phyloP scores from a whole-genome alignment of 257 asterid genomes.

The Ilex aquifolium region DNA sequence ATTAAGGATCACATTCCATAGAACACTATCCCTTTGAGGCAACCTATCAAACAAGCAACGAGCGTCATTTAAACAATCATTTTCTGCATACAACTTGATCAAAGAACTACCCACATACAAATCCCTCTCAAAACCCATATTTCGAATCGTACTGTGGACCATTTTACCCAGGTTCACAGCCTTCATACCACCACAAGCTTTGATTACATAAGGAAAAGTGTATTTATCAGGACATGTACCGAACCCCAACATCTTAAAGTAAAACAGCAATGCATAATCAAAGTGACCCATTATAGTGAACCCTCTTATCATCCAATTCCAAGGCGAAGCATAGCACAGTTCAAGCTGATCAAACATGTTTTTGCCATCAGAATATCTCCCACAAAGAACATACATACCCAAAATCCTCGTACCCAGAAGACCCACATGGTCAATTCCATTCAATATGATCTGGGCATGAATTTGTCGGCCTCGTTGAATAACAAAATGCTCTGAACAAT shows the following conservation, averaged over 20 bases:
- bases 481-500: conserved; percentile 20
- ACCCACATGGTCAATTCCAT: conserved; percentile 62
- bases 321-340: conserved; percentile 81
- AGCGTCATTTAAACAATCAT: conserved; percentile 51
- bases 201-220: conserved; percentile 75
- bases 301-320: conserved; percentile 99
- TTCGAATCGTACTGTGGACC: conserved; percentile 40
- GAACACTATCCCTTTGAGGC: conserved; percentile 60
- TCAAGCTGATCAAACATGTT: conserved; percentile 61
- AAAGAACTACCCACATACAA: conserved; percentile 78
- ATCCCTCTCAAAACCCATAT: conserved; percentile 64
- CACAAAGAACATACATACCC: conserved; percentile 63
- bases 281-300: conserved; percentile 52
- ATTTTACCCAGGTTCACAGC: conserved; percentile 43
- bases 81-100: conserved; percentile 66
- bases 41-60: conserved; percentile 61
- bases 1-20: conserved; percentile 86
- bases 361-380: conserved; percentile 46
- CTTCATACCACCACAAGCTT: conserved; percentile 65
- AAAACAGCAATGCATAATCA: conserved; percentile 53
- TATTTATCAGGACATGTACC: conserved; percentile 90
- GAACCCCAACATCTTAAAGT: conserved; percentile 69
- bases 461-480: conserved; percentile 43
- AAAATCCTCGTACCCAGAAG: conserved; percentile 68
- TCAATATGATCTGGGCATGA: conserved; percentile 66